Evolutionary conservation across 2,329 filamentous ascomycete genomes (phyloP).

Genomic region (Penicillium psychrosexuale): DNA sequence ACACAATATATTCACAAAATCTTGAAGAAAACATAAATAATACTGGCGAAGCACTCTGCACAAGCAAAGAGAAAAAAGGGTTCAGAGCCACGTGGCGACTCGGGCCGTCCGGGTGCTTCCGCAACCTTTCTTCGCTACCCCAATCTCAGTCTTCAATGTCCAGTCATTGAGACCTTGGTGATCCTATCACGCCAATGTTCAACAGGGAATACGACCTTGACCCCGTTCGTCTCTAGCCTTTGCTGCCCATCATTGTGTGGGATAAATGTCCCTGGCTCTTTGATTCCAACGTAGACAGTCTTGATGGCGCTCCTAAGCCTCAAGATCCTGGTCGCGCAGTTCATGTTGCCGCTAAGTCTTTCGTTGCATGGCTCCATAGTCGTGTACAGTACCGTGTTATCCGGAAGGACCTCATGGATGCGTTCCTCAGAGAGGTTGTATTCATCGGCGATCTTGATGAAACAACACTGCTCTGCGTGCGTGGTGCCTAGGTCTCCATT

Average conservation of each 20-base stretch:
- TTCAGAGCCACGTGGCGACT: no score
- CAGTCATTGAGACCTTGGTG: slow-evolving; percentile 10
- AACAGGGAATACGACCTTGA: slow-evolving; percentile 14
- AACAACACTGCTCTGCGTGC: slow-evolving; percentile 36
- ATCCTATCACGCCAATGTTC: slow-evolving; percentile 21
- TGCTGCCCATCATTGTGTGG: slow-evolving; percentile 29
- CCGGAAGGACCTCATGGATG: slow-evolving; percentile 38
- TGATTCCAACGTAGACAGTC: slow-evolving; percentile 40
- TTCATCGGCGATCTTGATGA: slow-evolving; percentile 45
- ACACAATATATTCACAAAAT: no score
- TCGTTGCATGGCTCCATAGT: slow-evolving; percentile 49
- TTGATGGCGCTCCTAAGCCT: slow-evolving; percentile 31
- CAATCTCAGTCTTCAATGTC: neutral
- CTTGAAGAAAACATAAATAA: no score
- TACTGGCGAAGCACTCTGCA: no score
- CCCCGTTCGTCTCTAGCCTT: slow-evolving; percentile 16
- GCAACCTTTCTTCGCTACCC: no score
- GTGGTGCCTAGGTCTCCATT: slow-evolving; percentile 41
- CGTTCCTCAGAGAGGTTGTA: slow-evolving; percentile 36
- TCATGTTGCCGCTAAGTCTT: slow-evolving; percentile 41
- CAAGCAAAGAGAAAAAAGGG: no score
- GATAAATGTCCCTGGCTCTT: slow-evolving; percentile 40
- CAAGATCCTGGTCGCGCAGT: slow-evolving; percentile 39
- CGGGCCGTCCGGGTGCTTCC: no score
- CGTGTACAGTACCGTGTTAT: slow-evolving; percentile 44